Base-by-base conservation (phyloP, 1,139 yeast species). In the Lodderomyces orthopsilosis region DNA sequence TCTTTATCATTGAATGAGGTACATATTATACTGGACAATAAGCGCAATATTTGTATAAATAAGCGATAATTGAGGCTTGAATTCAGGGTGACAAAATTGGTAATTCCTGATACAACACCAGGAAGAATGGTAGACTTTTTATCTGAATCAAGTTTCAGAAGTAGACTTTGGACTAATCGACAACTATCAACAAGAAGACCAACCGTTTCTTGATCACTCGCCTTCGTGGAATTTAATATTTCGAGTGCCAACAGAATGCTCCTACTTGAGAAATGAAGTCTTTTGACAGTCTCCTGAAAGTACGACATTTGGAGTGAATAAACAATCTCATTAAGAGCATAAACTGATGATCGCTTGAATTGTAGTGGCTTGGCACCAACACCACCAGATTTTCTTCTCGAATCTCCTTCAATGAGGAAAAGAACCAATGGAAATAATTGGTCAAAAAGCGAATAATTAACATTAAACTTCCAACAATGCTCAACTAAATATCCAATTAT, bases 41-140 rank as follows among this genome's bases (percentile, higher is more conserved):
- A 23, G n/a, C 55, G 50, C n/a, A 70, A 41, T 2, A 63, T 43
- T 15, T 51, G 42, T 1, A 59, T 49, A 2, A 66, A 44, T 1
- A 63, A 42, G 1, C 56, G 49, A 35, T 50, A 64, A 45, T 68
- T 66, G 19, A 70, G 41, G 27, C 52, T 58, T 22, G 55, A 58
- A 0, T 65, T 49, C 4, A 44, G 34, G 0, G 63, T 48, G 10
- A 53, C 54, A 48, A 63, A 70, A 23, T 61, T 62, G 2, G 70
- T 54, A 19, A 68, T 42, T 30, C 64, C 55, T 3, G 76, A 71
- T 0, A 63, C 54, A 4, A 68, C 51, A 1, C 77, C 77, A 1
- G 78, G 78, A 17, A 72, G 55, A 2, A 72, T 64, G 37, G 63
- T 63, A 1, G 74, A 58, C n/a, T 66, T 42, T 38, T 67, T 68